phyloP scores from a whole-genome alignment of 352 stramenopile genomes.

The Pythium folliculosum region DNA sequence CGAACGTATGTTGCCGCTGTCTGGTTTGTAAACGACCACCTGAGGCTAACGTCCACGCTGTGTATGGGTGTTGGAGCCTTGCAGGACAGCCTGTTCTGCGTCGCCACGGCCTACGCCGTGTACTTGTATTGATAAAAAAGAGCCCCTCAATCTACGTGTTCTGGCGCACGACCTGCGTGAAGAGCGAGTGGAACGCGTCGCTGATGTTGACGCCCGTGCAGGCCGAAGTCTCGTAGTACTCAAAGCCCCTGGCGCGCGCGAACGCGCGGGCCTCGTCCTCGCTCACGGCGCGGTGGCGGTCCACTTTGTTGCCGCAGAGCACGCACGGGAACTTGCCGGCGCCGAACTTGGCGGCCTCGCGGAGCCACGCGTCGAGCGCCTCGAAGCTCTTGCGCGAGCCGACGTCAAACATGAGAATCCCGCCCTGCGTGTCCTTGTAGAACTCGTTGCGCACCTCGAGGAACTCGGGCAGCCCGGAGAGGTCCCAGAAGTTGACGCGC shows the following conservation, averaged over 20 bases:
- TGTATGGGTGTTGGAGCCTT: neutral
- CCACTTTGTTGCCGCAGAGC: slow-evolving; percentile 92
- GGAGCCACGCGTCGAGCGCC: slow-evolving; percentile 84
- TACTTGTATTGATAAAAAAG: slow-evolving; percentile 75
- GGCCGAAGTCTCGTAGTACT: slow-evolving; percentile 93
- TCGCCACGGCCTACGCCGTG: slow-evolving; percentile 86
- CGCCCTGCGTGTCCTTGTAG: slow-evolving; percentile 93
- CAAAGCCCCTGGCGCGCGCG: slow-evolving; percentile 71
- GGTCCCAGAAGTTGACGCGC: slow-evolving; percentile 95
- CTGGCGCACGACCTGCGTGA: slow-evolving; percentile 60
- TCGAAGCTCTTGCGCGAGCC: slow-evolving; percentile 79
- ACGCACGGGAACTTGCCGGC: slow-evolving; percentile 83
- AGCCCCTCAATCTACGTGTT: slow-evolving; percentile 30
- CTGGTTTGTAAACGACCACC: no score
- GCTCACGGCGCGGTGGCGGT: slow-evolving; percentile 70
- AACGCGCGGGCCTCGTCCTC: slow-evolving; percentile 83
- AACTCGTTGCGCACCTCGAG: slow-evolving; percentile 97
- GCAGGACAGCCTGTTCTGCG: slow-evolving; percentile 89
- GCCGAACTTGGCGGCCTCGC: slow-evolving; percentile 89
- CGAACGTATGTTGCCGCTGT: slow-evolving; percentile 55
- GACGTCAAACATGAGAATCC: slow-evolving; percentile 82
- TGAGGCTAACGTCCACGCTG: neutral
- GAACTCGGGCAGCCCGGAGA: slow-evolving; percentile 92
- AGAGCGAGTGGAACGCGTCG: slow-evolving; percentile 86
- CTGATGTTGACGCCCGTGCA: slow-evolving; percentile 85